A percentile compares a stretch with the other conserved stretches of the same genome.
These are phyloP conservation scores for Lipomyces oligophaga DNA, from an alignment of 805 yeast genomes.

Conservation along the genomic window DNA sequence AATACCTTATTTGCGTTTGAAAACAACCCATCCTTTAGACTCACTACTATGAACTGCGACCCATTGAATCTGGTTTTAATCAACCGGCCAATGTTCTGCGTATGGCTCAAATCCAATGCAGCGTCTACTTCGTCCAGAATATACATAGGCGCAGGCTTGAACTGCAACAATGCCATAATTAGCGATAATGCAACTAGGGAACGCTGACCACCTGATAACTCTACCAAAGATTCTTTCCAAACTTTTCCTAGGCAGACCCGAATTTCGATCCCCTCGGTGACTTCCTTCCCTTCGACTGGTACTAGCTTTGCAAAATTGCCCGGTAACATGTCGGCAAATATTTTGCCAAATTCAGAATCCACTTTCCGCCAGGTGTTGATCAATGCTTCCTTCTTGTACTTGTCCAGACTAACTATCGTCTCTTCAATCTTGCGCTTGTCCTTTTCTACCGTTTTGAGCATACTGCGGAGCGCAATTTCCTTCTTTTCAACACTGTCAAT, in stretches of 20 bases:
- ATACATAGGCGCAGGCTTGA: constrained; percentile 98
- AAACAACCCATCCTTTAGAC: constrained; percentile 97
- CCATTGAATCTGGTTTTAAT: constrained; percentile 94
- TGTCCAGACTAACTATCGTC: constrained; percentile 77
- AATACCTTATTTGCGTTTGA: constrained; percentile 94
- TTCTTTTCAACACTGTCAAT: constrained; percentile 88
- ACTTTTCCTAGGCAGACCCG: constrained; percentile 84
- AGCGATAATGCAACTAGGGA: constrained; percentile 89
- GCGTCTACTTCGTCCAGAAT: constrained; percentile 98
- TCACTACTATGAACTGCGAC: constrained; percentile 93
- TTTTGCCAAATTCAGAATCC: constrained; percentile 79
- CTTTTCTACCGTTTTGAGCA: constrained; percentile 82
- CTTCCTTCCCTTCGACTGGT: constrained; percentile 72
- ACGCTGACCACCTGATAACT: constrained; percentile 89
- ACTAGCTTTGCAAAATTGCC: constrained; percentile 86
- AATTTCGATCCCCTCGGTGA: constrained; percentile 86
- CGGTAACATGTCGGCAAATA: constrained; percentile 83
- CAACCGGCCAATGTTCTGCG: constrained; percentile 94
- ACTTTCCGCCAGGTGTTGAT: constrained; percentile 84
- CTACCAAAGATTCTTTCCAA: constrained; percentile 95
- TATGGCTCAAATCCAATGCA: constrained; percentile 92
- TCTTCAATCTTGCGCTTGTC: constrained; percentile 87
- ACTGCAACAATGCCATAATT: constrained; percentile 86
- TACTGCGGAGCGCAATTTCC: constrained; percentile 66
- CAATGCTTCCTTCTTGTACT: constrained; percentile 78